Evolutionary conservation across 202 grass and related monocot genomes (phyloP).

Genomic region (Setaria viridis): DNA sequence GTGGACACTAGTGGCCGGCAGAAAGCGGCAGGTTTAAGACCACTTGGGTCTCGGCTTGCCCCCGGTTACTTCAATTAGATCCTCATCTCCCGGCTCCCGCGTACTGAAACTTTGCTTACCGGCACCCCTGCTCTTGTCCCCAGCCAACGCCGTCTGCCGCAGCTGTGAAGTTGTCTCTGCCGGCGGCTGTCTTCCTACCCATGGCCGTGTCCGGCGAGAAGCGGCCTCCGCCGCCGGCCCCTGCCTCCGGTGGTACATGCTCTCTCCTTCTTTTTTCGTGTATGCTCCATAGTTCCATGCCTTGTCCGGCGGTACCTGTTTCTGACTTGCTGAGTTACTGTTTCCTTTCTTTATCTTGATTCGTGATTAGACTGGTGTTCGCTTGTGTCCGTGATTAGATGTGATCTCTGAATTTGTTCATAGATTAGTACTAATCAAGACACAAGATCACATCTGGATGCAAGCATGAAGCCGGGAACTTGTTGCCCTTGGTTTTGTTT

Average conservation of each 20-base stretch:
- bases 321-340: neutral
- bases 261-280: neutral
- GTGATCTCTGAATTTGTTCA: neutral
- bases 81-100: neutral
- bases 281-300: neutral
- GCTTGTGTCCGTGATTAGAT: neutral
- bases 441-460: neutral
- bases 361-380: neutral
- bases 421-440: neutral
- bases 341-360: neutral
- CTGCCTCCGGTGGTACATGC: slow-evolving; percentile 25
- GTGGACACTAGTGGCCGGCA: neutral
- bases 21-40: neutral
- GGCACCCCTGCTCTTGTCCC: neutral
- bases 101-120: slow-evolving; percentile 15
- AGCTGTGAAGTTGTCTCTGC: neutral
- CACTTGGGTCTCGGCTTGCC: neutral
- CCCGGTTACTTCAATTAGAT: neutral
- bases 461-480: neutral
- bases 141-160: neutral
- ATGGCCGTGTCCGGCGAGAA: slow-evolving; percentile 42
- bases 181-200: neutral
- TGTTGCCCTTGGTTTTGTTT: neutral
- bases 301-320: neutral
- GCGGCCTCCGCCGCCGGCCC: slow-evolving; percentile 13